These are phyloP conservation scores for Oxyria digyna DNA, from an alignment of 148 eudicot genomes.

Conservation along the genomic window DNA sequence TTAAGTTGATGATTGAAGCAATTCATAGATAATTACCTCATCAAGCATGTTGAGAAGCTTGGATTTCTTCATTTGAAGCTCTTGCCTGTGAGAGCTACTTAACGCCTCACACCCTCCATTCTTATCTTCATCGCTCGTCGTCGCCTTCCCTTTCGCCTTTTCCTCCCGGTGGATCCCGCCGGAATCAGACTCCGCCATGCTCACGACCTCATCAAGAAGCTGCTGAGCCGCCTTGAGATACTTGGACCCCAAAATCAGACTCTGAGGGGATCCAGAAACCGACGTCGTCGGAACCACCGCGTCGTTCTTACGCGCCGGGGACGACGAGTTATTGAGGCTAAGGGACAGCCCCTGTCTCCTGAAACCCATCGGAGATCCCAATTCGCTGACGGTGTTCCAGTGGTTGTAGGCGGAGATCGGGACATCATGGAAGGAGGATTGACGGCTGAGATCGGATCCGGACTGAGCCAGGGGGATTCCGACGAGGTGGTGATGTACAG, in stretches of 20 bases:
- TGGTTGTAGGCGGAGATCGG: constrained; percentile 16
- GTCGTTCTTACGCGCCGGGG: too few species aligned
- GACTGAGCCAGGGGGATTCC: constrained; percentile 37
- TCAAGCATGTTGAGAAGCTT: constrained; percentile 67
- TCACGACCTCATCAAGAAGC: constrained; percentile 50
- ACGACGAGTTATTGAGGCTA: constrained; percentile 26
- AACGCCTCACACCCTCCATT: constrained; percentile 11
- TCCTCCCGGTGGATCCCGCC: background rate
- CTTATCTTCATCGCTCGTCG: constrained; percentile 15
- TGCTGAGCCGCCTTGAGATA: constrained; percentile 47
- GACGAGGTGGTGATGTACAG: constrained; percentile 37
- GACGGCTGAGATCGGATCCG: constrained; percentile 16
- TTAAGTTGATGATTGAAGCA: too few species aligned
- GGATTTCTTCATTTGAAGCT: constrained; percentile 67
- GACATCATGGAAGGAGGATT: constrained; percentile 10
- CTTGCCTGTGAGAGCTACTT: constrained; percentile 48
- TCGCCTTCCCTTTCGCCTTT: constrained; percentile 13
- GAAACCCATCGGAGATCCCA: constrained; percentile 11
- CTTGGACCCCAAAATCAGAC: constrained; percentile 47
- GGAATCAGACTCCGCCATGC: background rate
- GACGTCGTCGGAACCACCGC: constrained; percentile 13
- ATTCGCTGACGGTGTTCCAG: background rate
- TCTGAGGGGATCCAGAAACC: constrained; percentile 20
- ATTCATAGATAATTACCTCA: too few species aligned
- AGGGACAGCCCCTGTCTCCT: constrained; percentile 40